Percentiles rank a stretch among this genome's conserved stretches.
phyloP scores from a whole-genome alignment of 2,329 filamentous ascomycete genomes.

The Emergomyces orientalis region DNA sequence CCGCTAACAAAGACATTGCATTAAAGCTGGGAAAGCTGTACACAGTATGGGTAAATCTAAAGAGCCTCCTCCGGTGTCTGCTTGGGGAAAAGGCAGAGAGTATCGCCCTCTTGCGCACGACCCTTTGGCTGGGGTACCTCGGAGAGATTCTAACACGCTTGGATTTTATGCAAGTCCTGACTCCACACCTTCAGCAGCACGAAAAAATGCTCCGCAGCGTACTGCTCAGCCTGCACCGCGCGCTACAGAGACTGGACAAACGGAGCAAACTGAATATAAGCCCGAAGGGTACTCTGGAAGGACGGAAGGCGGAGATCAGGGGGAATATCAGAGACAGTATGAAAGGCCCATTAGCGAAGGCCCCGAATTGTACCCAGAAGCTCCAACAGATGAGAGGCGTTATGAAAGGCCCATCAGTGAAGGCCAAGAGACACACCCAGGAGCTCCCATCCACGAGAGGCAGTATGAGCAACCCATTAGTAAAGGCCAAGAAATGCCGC shows the following conservation, averaged over 20 bases:
- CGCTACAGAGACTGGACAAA: not conserved
- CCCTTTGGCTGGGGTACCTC: constrained; percentile 5
- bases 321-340: constrained; percentile 3
- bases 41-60: not conserved
- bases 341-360: not conserved
- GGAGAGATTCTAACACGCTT: constrained; percentile 1
- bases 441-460: not conserved
- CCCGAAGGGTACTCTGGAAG: not conserved
- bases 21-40: not conserved
- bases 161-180: not conserved
- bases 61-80: not conserved
- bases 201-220: not conserved
- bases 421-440: not conserved
- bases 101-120: constrained; percentile 6
- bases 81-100: constrained; percentile 7
- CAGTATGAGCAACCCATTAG: not conserved
- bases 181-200: not conserved
- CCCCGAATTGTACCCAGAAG: not conserved
- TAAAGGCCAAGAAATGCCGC: not conserved
- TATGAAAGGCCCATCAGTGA: not conserved
- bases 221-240: not conserved
- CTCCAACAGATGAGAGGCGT: not conserved
- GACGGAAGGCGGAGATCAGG: not conserved
- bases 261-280: not conserved
- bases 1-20: not conserved